A percentile compares a stretch with the other conserved stretches of the same genome.
phyloP scores from a whole-genome alignment of 2,329 filamentous ascomycete genomes.

The Ascomycota sp. region DNA sequence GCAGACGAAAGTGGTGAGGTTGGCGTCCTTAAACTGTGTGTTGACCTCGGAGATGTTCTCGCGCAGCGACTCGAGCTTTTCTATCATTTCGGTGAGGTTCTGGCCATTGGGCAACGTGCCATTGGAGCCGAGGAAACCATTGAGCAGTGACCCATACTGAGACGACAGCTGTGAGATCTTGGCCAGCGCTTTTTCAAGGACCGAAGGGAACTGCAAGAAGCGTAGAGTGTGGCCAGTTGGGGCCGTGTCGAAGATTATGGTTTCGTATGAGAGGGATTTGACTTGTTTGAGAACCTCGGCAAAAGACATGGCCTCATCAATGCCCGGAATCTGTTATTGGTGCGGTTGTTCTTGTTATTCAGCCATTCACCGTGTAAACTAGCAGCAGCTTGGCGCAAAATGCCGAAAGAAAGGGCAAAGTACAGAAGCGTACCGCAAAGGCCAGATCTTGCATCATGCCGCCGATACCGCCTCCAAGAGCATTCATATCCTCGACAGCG shows the following conservation, averaged over 20 bases:
- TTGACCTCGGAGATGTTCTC: constrained; percentile 68
- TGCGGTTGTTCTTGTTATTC: constrained; percentile 10
- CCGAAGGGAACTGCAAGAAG: constrained; percentile 48
- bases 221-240: constrained; percentile 94
- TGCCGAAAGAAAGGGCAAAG: no score
- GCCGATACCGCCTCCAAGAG: constrained; percentile 38
- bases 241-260: constrained; percentile 97
- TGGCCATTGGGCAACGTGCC: constrained; percentile 70
- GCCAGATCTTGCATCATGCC: constrained; percentile 98
- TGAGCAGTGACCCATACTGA: constrained; percentile 90
- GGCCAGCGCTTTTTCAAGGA: constrained; percentile 62
- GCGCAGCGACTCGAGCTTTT: constrained; percentile 84
- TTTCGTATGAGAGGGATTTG: constrained; percentile 95
- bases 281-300: constrained; percentile 98
- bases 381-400: constrained; percentile 39
- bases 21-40: constrained; percentile 19
- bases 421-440: no score
- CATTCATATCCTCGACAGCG: constrained; percentile 41
- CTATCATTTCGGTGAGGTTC: constrained; percentile 75
- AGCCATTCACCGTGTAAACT: no score
- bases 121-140: constrained; percentile 78
- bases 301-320: constrained; percentile 99
- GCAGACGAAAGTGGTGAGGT: constrained; percentile 91
- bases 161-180: constrained; percentile 86
- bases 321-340: constrained; percentile 65